Evolutionary conservation across 1,284 basidiomycete genomes (phyloP).

Genomic region (Ceratorhiza oryzae-sativae): DNA sequence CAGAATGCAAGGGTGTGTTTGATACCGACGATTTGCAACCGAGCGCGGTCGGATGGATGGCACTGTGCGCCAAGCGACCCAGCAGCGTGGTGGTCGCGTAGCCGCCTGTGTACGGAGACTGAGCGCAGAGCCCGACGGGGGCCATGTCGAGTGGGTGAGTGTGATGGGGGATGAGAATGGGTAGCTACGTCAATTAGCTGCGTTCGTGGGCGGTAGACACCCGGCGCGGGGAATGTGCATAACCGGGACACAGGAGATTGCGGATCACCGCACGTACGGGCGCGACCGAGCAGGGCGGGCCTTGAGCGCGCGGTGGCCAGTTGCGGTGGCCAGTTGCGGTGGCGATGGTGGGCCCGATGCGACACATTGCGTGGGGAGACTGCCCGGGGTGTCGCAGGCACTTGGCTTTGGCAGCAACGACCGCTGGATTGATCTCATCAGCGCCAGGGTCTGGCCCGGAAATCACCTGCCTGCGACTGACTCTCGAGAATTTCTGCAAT

Average conservation of each 20-base stretch:
- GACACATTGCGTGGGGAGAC: conserved; percentile 37
- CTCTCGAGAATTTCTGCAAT: conserved; percentile 21
- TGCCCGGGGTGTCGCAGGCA: conserved; percentile 29
- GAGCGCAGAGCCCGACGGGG: background rate
- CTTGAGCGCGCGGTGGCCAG: too few relatives aligned
- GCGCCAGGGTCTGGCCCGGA: conserved; percentile 29
- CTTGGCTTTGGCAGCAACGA: conserved; percentile 33
- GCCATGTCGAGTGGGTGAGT: background rate
- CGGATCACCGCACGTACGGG: conserved; percentile 31
- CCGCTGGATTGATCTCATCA: conserved; percentile 31
- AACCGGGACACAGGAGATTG: conserved; percentile 37
- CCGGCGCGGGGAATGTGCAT: conserved; percentile 27
- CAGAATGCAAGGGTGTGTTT: background rate
- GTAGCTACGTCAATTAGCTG: conserved; percentile 1
- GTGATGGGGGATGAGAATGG: background rate
- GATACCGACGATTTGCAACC: background rate
- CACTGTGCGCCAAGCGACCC: background rate
- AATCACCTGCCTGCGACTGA: conserved; percentile 28
- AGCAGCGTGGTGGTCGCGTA: background rate
- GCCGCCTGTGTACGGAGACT: too few relatives aligned
- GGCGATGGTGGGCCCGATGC: conserved; percentile 20
- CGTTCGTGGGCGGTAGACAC: background rate
- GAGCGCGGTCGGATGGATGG: background rate
- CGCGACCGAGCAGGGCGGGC: background rate
- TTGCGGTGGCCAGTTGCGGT: background rate